Conservation (phyloP, 1,284 basidiomycete species). For the Mycosarcoma maydis region DNA sequence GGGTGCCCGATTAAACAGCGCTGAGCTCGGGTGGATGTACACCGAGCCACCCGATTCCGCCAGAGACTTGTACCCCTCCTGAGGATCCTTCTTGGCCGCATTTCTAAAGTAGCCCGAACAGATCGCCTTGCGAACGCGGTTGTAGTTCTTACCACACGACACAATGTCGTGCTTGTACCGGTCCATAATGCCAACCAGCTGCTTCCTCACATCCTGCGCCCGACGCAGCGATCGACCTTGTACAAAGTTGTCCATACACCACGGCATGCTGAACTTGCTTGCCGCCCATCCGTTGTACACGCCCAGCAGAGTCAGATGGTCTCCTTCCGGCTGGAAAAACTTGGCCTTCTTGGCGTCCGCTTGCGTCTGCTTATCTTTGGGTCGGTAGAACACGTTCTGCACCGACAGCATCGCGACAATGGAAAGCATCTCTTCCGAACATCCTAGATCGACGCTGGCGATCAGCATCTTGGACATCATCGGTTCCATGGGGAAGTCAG, state of each 20-base stretch:
- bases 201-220: conserved; percentile 97
- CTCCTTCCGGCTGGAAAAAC: conserved; percentile 84
- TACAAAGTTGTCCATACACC: conserved; percentile 85
- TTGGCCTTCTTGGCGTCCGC: conserved; percentile 99
- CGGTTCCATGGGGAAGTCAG: conserved; percentile 98
- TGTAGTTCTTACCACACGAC: conserved; percentile 90
- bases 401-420: conserved; percentile 98
- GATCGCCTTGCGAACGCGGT: conserved; percentile 91
- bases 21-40: conserved; percentile 96
- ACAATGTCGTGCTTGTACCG: conserved; percentile 97
- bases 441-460: conserved; percentile 91
- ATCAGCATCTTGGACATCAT: conserved; percentile 97
- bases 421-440: conserved; percentile 95
- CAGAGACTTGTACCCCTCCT: conserved; percentile 85
- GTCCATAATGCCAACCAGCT: conserved; percentile 98
- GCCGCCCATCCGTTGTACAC: conserved; percentile 99
- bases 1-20: conserved; percentile 90
- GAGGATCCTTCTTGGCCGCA: conserved; percentile 76
- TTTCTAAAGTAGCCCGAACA: conserved; percentile 77
- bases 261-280: conserved; percentile 87
- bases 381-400: conserved; percentile 95
- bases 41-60: conserved; percentile 87
- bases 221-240: conserved; percentile 95
- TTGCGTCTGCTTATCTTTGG: conserved; percentile 98
- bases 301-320: conserved; percentile 91